Conservation (phyloP, 1,284 basidiomycete genomes). For the Ceratobasidium sp. region DNA sequence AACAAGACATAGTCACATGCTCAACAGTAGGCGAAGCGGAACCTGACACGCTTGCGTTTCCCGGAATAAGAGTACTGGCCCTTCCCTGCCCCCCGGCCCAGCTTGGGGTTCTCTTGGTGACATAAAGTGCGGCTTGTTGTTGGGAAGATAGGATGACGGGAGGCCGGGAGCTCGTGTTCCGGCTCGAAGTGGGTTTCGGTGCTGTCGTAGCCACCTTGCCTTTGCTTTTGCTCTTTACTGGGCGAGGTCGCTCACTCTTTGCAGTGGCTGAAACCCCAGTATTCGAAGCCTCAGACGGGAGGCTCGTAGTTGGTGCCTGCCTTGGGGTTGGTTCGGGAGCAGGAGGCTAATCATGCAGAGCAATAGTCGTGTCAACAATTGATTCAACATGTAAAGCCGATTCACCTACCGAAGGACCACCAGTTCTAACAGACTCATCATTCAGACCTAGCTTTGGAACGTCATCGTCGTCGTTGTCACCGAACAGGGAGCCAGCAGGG, state of each 20-base stretch:
- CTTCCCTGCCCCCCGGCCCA: not conserved
- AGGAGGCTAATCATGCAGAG: not conserved
- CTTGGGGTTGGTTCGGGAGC: not conserved
- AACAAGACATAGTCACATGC: no score
- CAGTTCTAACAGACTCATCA: not conserved
- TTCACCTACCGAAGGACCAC: not conserved
- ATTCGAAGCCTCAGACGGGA: no score
- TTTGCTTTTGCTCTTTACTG: not conserved
- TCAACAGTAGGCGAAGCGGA: no score
- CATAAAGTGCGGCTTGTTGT: not conserved
- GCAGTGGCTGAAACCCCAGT: not conserved
- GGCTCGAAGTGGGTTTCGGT: not conserved
- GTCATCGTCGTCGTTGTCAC: not conserved
- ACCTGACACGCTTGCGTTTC: no score
- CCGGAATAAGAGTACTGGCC: no score
- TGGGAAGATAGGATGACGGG: not conserved
- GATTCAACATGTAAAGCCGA: not conserved
- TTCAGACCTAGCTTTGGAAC: not conserved
- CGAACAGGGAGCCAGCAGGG: not conserved
- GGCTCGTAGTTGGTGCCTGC: no score
- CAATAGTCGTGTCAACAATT: not conserved
- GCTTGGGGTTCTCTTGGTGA: not conserved
- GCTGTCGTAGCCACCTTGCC: not conserved
- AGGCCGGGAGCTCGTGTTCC: not conserved
- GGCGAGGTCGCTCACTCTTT: not conserved